Evolutionary conservation across 306 rosid genomes (phyloP), one percentile per base, ranked within the genome.

Genomic region (Sechiopsis laciniata): DNA sequence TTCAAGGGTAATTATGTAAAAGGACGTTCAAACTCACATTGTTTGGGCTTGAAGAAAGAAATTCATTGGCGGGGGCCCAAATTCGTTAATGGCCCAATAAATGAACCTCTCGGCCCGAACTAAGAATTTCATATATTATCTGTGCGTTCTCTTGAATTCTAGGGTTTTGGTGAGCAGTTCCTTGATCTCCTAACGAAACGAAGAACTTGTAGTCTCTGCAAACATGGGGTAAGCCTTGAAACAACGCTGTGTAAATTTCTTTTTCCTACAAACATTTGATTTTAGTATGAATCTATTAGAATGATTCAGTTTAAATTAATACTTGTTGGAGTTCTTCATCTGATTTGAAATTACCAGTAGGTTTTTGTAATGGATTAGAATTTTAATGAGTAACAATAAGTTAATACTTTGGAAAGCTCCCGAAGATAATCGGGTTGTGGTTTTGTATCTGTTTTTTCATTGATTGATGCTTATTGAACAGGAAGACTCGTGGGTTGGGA

Each of bases 401-500:
- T 46, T 19, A 0, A 12, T 17, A 1, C 13, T 20, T 40, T 42
- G 54, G 32, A 42, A 10, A 65, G 35, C n/a, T 65, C n/a, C 26
- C 1, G 13, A 7, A 11, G 73, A 46, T 21, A 0, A 12, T 46
- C 17, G 3, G 55, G 12, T 46, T 46, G 5, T 21, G 72, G 19
- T 67, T 45, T 29, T 67, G 9, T 45, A 66, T 6, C 5, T 67
- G 72, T 2, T 3, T 68, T 68, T 20, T 37, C n/a, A 46, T 6
- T 14, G n/a, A 46, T 68, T 12, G 20, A 46, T 46, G 7, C 6
- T 67, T 11, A 46, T 21, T 37, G 7, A 2, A 35, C 85, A 90
- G 94, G 79, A 90, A 90, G 80, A 90, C 96, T 74, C 82, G 82
- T 6, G 96, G 96, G 72, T 80, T 86, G 88, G 96, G 91, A 86